Evolutionary conservation across 192 early-diverging fungal species (phyloP), one percentile per base, ranked within the genome.

Genomic region (Geranomyces variabilis): DNA sequence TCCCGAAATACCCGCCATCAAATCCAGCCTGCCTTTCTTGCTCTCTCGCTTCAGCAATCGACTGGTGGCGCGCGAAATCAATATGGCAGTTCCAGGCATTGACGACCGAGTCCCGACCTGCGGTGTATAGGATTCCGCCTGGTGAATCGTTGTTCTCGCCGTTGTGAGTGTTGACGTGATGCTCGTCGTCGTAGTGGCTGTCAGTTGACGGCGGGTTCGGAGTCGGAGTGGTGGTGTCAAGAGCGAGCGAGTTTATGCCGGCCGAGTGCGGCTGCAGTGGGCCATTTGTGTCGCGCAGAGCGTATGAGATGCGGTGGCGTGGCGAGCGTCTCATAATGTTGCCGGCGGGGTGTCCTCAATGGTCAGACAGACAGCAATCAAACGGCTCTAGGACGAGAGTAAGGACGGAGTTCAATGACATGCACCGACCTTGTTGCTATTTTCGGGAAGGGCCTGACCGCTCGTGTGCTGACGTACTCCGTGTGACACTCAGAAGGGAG

Each of bases 31-130:
- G 6, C 51, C 17, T 17, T 6, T 53, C 51, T 7, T 26, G 7
- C 64, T 33, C 82, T 62, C 47, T 57, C 43, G 66, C 79, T 68
- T 60, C 45, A 65, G 55, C 49, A n/a, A 61, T 45, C 55, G 48
- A 47, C 17, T 58, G 33, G 12, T 67, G 62, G 17, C 64, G 41
- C 73, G 67, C 17, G 69, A 64, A 33, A 66, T 74, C 78, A 87
- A 82, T 68, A 60, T 90, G 86, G 10, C 95, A 81, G 56, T 93
- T 87, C 96, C 96, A 99, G 0, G 87, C 84, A 30, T 91, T 90
- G 49, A 97, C 88, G 29, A 91, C 83, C 67, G 93, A 90, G 77
- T 99, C 96, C 56, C 95, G 82, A 15, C 95, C 94, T 29, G 89
- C 96, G 17, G 93, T 88, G 75, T 94, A 96, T 44, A 99, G 85